Percentiles rank a stretch among this genome's conserved stretches.
Evolutionary conservation across 306 rosid genomes (phyloP).

Genomic region (Ormosia semicastrata): DNA sequence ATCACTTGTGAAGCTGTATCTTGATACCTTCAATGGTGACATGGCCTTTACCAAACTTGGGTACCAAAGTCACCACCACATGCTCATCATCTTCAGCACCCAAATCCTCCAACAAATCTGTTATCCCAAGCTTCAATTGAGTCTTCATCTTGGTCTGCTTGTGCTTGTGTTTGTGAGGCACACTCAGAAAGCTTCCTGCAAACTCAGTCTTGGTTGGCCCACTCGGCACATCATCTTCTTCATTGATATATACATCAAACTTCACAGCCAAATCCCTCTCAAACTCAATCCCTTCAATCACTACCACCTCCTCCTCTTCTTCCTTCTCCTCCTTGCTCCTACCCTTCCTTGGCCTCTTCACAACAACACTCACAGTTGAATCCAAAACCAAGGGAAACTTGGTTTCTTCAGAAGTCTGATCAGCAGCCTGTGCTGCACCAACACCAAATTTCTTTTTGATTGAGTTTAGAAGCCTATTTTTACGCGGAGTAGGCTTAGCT

Average conservation of each 20-base stretch:
- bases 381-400: constrained; percentile 41
- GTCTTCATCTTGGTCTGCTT: constrained; percentile 30
- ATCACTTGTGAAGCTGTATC: constrained; percentile 27
- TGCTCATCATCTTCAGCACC: constrained; percentile 53
- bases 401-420: not conserved
- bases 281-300: constrained; percentile 46
- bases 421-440: constrained; percentile 33
- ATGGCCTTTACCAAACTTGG: constrained; percentile 38
- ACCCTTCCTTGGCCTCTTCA: constrained; percentile 38
- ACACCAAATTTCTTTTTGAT: not conserved
- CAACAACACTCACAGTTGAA: constrained; percentile 25
- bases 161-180: constrained; percentile 44
- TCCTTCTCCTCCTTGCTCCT: constrained; percentile 30
- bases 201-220: constrained; percentile 53
- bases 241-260: constrained; percentile 60
- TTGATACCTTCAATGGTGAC: constrained; percentile 42
- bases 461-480: not conserved
- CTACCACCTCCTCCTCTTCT: constrained; percentile 42
- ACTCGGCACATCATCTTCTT: constrained; percentile 45
- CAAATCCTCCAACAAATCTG: constrained; percentile 57
- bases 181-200: constrained; percentile 66
- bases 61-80: constrained; percentile 54
- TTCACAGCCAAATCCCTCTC: constrained; percentile 37
- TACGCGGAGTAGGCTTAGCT: constrained; percentile 36
- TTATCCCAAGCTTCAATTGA: constrained; percentile 40